A percentile compares a stretch with the other conserved stretches of the same genome.
These are phyloP conservation scores for Phytopythium mirpurense DNA, from an alignment of 352 stramenopile species.

Conservation along the genomic window DNA sequence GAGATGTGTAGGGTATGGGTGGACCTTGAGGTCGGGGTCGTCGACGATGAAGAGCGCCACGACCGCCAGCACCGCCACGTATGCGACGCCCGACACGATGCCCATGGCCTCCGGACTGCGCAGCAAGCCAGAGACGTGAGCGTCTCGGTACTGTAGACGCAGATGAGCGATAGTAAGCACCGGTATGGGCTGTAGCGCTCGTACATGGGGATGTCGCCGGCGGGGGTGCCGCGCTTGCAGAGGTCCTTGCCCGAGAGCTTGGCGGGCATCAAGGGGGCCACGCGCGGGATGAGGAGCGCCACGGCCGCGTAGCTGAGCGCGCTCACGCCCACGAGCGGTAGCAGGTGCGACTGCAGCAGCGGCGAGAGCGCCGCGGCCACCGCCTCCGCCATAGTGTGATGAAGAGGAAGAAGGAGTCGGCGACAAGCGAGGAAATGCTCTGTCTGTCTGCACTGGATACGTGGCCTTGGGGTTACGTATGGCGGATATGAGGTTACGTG, in stretches of 20 bases:
- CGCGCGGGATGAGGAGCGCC: constrained; percentile 51
- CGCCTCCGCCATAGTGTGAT: not conserved
- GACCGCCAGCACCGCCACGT: constrained; percentile 66
- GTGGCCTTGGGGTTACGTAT: too few species aligned
- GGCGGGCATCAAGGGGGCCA: constrained; percentile 56
- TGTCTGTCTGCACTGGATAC: too few species aligned
- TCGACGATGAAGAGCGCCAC: constrained; percentile 69
- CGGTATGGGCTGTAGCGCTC: not conserved
- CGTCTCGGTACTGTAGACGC: not conserved
- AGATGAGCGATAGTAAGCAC: too few species aligned
- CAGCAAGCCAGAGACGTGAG: not conserved
- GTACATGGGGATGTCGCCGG: constrained; percentile 85
- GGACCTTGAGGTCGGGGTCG: constrained; percentile 50
- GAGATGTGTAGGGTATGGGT: too few species aligned
- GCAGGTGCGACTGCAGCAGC: constrained; percentile 36
- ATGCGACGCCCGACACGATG: constrained; percentile 84
- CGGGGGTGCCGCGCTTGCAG: constrained; percentile 88
- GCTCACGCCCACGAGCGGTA: constrained; percentile 46
- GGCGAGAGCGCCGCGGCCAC: constrained; percentile 12
- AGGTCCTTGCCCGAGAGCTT: constrained; percentile 91
- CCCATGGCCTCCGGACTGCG: constrained; percentile 81
- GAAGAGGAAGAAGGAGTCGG: too few species aligned
- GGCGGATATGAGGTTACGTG: too few species aligned
- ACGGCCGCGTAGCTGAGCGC: constrained; percentile 57
- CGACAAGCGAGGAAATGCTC: too few species aligned